phyloP scores from a whole-genome alignment of 768 basidiomycete species.

The Auriculariales sp. region DNA sequence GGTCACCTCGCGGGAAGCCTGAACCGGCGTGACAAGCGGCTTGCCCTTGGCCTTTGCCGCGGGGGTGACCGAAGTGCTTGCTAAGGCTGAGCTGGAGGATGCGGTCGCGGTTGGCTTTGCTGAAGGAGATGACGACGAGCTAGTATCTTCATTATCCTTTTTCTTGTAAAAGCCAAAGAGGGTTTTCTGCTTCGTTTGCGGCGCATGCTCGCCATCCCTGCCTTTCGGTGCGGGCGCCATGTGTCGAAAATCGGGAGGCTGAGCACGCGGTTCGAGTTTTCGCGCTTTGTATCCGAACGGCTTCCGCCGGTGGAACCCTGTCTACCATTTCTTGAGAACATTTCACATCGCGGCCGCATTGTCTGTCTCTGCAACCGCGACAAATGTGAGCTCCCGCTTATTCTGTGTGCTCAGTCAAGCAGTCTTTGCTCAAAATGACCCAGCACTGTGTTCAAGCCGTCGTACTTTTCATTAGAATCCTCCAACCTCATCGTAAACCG shows the following conservation, averaged over 20 bases:
- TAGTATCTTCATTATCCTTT: not conserved
- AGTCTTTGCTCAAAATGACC: too few species aligned
- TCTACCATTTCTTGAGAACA: too few species aligned
- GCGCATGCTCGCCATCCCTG: slow-evolving; percentile 1
- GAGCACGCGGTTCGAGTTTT: too few species aligned
- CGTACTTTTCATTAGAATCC: too few species aligned
- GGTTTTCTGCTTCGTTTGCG: slow-evolving; percentile 51
- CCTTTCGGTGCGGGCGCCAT: not conserved
- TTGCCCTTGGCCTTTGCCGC: not conserved
- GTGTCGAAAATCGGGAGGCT: not conserved
- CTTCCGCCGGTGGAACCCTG: too few species aligned
- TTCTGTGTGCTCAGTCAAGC: too few species aligned
- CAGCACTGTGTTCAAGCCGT: too few species aligned
- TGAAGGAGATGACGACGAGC: not conserved
- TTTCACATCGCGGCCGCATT: too few species aligned
- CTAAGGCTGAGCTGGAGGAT: not conserved
- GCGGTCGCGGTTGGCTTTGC: not conserved
- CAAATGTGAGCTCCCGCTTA: too few species aligned
- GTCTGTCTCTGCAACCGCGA: too few species aligned
- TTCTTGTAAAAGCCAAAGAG: slow-evolving; percentile 45
- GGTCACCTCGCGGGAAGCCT: not conserved
- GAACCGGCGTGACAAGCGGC: not conserved
- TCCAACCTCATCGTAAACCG: too few species aligned
- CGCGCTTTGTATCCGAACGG: too few species aligned
- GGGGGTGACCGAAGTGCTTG: not conserved